Conservation (phyloP, 805 yeast genomes). For the Yamadazyma nakazawae region DNA sequence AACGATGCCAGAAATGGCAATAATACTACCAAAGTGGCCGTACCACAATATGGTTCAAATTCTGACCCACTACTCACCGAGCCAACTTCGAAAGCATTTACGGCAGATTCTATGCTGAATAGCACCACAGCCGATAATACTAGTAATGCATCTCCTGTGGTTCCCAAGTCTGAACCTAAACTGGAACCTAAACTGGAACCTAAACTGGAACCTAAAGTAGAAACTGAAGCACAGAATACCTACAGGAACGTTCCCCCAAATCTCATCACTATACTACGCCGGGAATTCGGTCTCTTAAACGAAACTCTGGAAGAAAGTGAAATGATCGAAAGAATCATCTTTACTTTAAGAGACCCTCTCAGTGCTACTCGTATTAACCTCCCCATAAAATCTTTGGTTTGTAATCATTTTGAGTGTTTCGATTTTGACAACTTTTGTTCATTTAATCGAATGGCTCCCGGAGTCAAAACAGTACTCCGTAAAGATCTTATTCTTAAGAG, state of each 20-base stretch:
- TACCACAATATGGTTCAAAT: no score
- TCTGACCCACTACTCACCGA: no score
- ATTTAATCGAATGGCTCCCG: slow-evolving; percentile 33
- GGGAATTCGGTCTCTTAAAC: slow-evolving; percentile 13
- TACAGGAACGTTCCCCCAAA: slow-evolving; percentile 15
- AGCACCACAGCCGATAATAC: not conserved
- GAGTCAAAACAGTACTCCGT: slow-evolving; percentile 20
- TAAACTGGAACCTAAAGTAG: not conserved
- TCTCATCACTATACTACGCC: slow-evolving; percentile 8
- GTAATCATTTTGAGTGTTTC: slow-evolving; percentile 44
- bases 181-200: not conserved
- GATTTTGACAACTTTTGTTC: slow-evolving; percentile 41
- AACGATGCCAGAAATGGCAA: no score
- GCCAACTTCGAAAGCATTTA: not conserved
- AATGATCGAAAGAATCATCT: slow-evolving; percentile 34
- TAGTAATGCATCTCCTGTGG: not conserved
- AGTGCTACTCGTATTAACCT: slow-evolving; percentile 34
- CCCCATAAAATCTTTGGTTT: slow-evolving; percentile 37
- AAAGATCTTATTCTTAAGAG: slow-evolving; percentile 23
- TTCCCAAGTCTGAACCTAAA: not conserved
- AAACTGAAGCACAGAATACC: not conserved
- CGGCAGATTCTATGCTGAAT: not conserved
- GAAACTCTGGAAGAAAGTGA: slow-evolving; percentile 18
- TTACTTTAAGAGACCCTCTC: slow-evolving; percentile 40
- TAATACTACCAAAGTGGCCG: no score